A percentile compares a stretch with the other conserved stretches of the same genome.
Evolutionary conservation across 495 filamentous ascomycete genomes (phyloP).

Genomic region (Daldinia concentrica): DNA sequence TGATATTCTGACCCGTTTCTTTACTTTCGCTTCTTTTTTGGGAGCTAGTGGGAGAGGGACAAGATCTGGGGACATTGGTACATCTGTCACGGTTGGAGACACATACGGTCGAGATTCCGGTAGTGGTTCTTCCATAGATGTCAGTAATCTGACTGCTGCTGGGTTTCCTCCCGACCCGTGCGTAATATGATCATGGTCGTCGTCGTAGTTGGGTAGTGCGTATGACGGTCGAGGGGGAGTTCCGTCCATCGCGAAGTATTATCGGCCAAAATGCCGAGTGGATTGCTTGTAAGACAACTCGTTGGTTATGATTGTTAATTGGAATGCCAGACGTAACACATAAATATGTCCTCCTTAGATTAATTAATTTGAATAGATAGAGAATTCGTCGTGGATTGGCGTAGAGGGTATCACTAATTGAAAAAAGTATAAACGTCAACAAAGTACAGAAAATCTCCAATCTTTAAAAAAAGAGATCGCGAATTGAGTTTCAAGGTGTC

Average conservation of each 20-base stretch:
- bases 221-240: conserved; percentile 57
- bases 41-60: conserved; percentile 46
- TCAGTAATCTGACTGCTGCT: conserved; percentile 61
- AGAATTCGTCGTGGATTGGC: conserved; percentile 8
- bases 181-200: conserved; percentile 55
- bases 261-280: conserved; percentile 41
- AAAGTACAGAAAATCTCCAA: background rate
- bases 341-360: conserved; percentile 5
- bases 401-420: conserved; percentile 14
- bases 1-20: conserved; percentile 40
- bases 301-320: conserved; percentile 9
- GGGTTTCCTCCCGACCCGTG: conserved; percentile 47
- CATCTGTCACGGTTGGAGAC: conserved; percentile 34
- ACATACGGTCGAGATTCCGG: conserved; percentile 56
- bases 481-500: conserved; percentile 30
- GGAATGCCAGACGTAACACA: conserved; percentile 24
- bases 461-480: conserved; percentile 5
- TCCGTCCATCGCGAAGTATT: conserved; percentile 55
- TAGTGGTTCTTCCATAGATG: conserved; percentile 58
- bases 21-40: conserved; percentile 27
- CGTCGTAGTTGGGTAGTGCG: conserved; percentile 58
- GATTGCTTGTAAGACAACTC: conserved; percentile 34
- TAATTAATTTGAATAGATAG: conserved; percentile 1
- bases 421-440: background rate
- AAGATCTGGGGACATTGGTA: conserved; percentile 23